Percentiles rank a stretch among this genome's conserved stretches.
These are phyloP conservation scores for Cutaneotrichosporon sp. DNA, from an alignment of 1,284 basidiomycete genomes.

Conservation along the genomic window DNA sequence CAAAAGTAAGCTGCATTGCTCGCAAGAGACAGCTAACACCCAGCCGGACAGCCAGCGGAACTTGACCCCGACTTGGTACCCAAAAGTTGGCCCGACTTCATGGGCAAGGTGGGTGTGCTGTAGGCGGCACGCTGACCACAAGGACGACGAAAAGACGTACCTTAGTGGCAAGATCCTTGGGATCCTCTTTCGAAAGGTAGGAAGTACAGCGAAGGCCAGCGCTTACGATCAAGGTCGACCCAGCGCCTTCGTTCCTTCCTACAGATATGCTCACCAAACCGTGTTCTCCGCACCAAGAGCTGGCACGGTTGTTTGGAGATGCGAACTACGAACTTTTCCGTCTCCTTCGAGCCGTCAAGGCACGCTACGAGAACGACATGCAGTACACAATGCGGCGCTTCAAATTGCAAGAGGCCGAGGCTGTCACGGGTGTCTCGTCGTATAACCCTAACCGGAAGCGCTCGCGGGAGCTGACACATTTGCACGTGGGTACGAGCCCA, in stretches of 20 bases:
- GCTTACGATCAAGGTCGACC: slow-evolving; percentile 25
- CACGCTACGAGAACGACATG: slow-evolving; percentile 30
- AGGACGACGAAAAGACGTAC: slow-evolving; percentile 29
- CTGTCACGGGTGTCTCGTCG: slow-evolving; percentile 35
- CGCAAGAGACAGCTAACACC: neutral
- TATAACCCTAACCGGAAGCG: slow-evolving; percentile 34
- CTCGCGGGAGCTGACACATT: slow-evolving; percentile 23
- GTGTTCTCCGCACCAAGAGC: slow-evolving; percentile 9
- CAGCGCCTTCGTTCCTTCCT: slow-evolving; percentile 31
- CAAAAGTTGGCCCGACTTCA: slow-evolving; percentile 45
- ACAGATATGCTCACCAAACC: slow-evolving; percentile 19
- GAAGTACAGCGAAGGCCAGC: neutral
- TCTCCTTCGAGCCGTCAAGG: slow-evolving; percentile 29
- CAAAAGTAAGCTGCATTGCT: slow-evolving; percentile 33
- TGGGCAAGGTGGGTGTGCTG: slow-evolving; percentile 38
- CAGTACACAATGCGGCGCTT: slow-evolving; percentile 38
- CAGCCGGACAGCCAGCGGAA: slow-evolving; percentile 41
- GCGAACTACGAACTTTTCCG: slow-evolving; percentile 13
- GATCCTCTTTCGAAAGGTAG: slow-evolving; percentile 38
- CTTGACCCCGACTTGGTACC: slow-evolving; percentile 29
- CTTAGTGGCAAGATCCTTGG: slow-evolving; percentile 39
- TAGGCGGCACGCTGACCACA: neutral
- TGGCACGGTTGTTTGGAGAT: slow-evolving; percentile 7
- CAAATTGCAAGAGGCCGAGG: slow-evolving; percentile 35
- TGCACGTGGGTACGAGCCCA: neutral